Evolutionary conservation across 805 yeast species (phyloP).

Genomic region (Schizosaccharomyces cryophilus): DNA sequence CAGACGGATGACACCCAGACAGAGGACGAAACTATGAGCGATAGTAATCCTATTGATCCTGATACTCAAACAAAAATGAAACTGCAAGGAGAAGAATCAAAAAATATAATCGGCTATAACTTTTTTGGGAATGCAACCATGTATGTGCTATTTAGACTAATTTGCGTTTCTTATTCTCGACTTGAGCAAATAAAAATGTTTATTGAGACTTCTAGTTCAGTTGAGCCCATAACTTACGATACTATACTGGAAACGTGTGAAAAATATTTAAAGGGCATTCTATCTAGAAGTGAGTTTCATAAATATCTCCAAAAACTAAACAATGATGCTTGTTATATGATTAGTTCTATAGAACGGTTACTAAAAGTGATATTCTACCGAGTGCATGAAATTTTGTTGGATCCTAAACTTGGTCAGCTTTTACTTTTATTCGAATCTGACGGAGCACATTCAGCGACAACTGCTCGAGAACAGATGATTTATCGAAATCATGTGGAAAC

Average conservation of each 20-base stretch:
- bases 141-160: slow-evolving; percentile 69
- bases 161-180: slow-evolving; percentile 60
- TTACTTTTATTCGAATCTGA: slow-evolving; percentile 63
- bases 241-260: slow-evolving; percentile 55
- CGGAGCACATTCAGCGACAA: slow-evolving; percentile 34
- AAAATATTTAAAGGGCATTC: slow-evolving; percentile 58
- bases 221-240: slow-evolving; percentile 19
- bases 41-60: neutral
- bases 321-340: slow-evolving; percentile 73
- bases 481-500: slow-evolving; percentile 73
- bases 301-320: slow-evolving; percentile 87
- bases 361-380: slow-evolving; percentile 65
- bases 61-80: neutral
- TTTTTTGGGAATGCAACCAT: slow-evolving; percentile 71
- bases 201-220: slow-evolving; percentile 34
- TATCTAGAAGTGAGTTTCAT: slow-evolving; percentile 86
- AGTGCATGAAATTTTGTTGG: slow-evolving; percentile 61
- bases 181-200: slow-evolving; percentile 57
- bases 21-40: neutral
- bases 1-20: neutral
- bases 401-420: slow-evolving; percentile 57
- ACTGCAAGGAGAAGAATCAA: neutral
- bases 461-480: slow-evolving; percentile 67
- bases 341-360: slow-evolving; percentile 82
- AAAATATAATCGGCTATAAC: neutral